Evolutionary conservation across 208 protist genomes (phyloP), one percentile per base, ranked within the genome.

Genomic region (Leishmania tarentolae): DNA sequence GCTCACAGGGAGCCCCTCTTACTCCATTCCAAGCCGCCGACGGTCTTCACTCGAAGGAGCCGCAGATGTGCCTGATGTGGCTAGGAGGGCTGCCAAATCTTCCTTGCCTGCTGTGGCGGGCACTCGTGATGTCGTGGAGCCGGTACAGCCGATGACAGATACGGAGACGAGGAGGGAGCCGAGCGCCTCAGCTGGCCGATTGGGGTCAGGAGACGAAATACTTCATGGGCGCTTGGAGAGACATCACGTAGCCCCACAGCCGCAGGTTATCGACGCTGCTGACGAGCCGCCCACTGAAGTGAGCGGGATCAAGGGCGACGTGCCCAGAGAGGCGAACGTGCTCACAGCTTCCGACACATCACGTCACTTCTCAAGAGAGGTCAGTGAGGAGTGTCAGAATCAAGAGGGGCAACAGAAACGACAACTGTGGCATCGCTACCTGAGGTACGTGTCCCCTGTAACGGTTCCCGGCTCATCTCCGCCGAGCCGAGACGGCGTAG

Each of bases 361-460:
- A 56, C 28, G 56, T 35, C 0, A 37, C 11, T 7, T 35, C 24
- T 42, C n/a, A 28, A 46, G 37, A 28, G 56, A 46, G 21, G 53
- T 8, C 7, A 68, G 35, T 24, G 56, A 77, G 52, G 53, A 21
- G 56, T 24, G 40, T 8, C 74, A 46, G 9, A 6, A 31, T 50
- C 37, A 46, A 8, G 24, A 40, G 59, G 40, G 40, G 15, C 50
- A 31, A 21, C 56, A 31, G 50, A 53, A 53, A 21, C 17, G 8
- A 31, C 42, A 37, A 19, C 75, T 61, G 37, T 37, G 52, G 13
- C 76, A 15, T n/a, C 74, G 76, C 52, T 85, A 81, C 46, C 63
- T 71, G 69, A 11, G 1, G 42, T 75, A 78, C 63, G 61, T 75
- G 17, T 78, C 81, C 6, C 52, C 76, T 1, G 40, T 47, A n/a